Base-by-base conservation (phyloP, 2,329 filamentous ascomycete species). In the Plectosphaerella sp. region DNA sequence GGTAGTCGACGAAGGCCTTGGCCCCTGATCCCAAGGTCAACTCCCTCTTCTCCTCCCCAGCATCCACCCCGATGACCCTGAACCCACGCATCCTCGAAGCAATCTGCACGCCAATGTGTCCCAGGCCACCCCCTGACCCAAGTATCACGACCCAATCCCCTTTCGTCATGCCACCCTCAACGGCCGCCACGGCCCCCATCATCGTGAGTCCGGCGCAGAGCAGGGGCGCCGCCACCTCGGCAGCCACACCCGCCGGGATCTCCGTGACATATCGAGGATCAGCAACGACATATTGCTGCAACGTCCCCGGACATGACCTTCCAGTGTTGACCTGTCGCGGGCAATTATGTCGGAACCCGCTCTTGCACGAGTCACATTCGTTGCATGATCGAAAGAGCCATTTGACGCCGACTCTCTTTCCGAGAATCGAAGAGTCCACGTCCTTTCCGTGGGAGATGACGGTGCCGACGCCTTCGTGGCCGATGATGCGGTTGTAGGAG, bases 371-470 rank as follows among this genome's bases (percentile, higher is more conserved):
- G 1, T 60, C 61, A 25, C 73, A 76, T 4, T 56, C 22, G 0
- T 65, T 65, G 20, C 73, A 76, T 1, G 72, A 70, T 5, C 67
- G 72, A 54, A 68, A 73, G 1, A 75, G 61, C 73, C 73, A 76
- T 53, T 75, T 75, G 1, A 75, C 64, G 1, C 73, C 73, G 0
- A 75, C 73, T 2, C 68, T 54, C 18, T 66, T 66, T 1, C 61
- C 61, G 5, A 74, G 28, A 3, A 74, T 20, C 0, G 52, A 54
- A 0, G 54, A 7, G 0, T 62, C 52, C 1, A 66, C 71, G 0
- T 52, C 51, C 0, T 62, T 33, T 0, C 73, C 72, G 0, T 68
- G 10, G 16, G 60, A 60, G 2, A 66, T 61, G 1, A 68, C 60
- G 0, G 20, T 58, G 3, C 66, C 66, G 1, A 68, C 56, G 0